These are phyloP conservation scores for Elsinoe perseae DNA, from an alignment of 2,329 filamentous ascomycete species.

Conservation along the genomic window DNA sequence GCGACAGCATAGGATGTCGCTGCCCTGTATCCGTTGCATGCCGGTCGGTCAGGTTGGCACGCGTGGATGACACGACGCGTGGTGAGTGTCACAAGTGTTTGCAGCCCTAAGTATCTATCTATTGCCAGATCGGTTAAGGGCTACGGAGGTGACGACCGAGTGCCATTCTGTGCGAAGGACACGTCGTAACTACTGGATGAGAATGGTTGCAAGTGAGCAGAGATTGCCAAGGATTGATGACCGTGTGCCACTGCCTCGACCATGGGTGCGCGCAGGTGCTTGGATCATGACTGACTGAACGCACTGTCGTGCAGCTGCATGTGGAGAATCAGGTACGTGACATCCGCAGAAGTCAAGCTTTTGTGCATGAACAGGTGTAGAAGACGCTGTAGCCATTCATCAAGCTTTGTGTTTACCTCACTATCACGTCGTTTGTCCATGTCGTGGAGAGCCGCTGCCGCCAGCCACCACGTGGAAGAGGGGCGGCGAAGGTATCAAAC, in stretches of 20 bases:
- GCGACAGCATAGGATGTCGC: too few species aligned
- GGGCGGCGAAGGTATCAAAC: background rate
- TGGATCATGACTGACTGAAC: too few species aligned
- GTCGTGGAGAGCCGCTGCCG: background rate
- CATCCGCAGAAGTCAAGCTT: background rate
- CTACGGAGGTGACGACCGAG: background rate
- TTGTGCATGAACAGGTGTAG: conserved; percentile 4
- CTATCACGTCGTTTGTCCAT: too few species aligned
- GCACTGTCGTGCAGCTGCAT: too few species aligned
- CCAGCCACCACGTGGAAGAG: conserved; percentile 10
- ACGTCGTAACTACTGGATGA: background rate
- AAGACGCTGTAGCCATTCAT: background rate
- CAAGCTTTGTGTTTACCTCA: background rate
- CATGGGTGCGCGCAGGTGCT: too few species aligned
- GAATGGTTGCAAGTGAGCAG: background rate
- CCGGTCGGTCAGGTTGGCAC: too few species aligned
- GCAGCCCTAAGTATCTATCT: background rate
- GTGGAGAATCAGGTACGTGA: too few species aligned
- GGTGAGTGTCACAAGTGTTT: background rate
- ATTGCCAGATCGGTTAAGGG: background rate
- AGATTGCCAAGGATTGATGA: background rate
- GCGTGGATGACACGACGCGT: background rate
- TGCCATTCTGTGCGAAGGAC: background rate
- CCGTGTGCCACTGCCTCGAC: background rate
- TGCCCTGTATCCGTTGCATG: too few species aligned